These are phyloP conservation scores for Microascus cirrosus DNA, from an alignment of 2,329 filamentous ascomycete genomes.

Conservation along the genomic window DNA sequence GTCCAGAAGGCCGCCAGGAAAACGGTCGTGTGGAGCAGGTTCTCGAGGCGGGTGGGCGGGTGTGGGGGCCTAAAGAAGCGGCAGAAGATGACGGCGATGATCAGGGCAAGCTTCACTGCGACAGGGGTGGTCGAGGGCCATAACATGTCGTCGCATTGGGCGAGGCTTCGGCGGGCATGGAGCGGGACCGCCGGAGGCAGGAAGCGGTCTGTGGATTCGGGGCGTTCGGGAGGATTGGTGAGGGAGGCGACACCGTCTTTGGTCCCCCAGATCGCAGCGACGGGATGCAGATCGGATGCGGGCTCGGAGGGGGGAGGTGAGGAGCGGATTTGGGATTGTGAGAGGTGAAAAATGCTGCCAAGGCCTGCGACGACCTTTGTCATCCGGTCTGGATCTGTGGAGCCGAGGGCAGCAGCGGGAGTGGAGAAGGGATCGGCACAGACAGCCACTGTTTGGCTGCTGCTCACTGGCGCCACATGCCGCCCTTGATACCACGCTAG, in stretches of 20 bases:
- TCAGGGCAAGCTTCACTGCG: constrained; percentile 9
- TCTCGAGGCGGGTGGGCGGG: constrained; percentile 9
- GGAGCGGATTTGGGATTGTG: neutral
- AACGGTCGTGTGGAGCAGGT: constrained; percentile 8
- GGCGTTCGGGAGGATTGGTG: neutral
- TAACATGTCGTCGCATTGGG: constrained; percentile 6
- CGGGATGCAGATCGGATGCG: neutral
- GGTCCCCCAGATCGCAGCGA: constrained; percentile 1
- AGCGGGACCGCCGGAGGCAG: neutral
- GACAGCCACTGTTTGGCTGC: neutral
- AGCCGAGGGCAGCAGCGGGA: neutral
- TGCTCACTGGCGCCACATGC: neutral
- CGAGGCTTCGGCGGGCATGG: neutral
- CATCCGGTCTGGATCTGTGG: neutral
- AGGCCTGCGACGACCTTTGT: constrained; percentile 2
- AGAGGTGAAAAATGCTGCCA: constrained; percentile 4
- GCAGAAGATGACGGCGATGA: constrained; percentile 9
- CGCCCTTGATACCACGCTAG: neutral
- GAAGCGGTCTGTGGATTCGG: neutral
- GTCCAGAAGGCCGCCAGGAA: constrained; percentile 9
- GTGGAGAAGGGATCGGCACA: neutral
- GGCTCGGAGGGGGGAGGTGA: neutral
- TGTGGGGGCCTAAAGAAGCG: constrained; percentile 10
- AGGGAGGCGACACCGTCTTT: neutral
- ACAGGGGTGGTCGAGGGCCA: constrained; percentile 5